Conservation (phyloP, 148 eudicot species). For the Oxyria digyna region DNA sequence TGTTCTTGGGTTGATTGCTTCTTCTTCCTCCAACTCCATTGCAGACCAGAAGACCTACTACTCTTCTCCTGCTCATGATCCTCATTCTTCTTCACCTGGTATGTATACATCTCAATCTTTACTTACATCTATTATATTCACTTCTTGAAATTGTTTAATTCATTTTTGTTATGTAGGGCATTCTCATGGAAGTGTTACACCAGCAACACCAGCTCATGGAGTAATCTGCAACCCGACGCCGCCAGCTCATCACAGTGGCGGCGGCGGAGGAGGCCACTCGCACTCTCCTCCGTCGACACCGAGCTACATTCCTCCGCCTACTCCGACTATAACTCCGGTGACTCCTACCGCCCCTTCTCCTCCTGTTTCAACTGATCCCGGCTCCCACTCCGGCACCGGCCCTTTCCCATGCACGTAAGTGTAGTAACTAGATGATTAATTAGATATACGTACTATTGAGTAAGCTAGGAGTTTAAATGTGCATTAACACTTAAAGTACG, state of each 20-base stretch:
- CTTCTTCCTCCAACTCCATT: not conserved
- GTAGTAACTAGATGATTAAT: not conserved
- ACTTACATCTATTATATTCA: not conserved
- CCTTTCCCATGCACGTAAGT: constrained; percentile 90
- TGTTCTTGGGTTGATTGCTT: not conserved
- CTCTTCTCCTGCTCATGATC: not conserved
- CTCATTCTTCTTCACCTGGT: not conserved
- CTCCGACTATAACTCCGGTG: constrained; percentile 17
- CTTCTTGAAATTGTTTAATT: not conserved
- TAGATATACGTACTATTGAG: too few species aligned
- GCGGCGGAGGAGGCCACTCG: constrained; percentile 13
- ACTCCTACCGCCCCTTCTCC: constrained; percentile 16
- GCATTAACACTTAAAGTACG: too few species aligned
- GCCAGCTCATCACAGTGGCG: constrained; percentile 20
- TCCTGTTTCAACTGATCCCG: constrained; percentile 20
- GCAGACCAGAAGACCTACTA: not conserved
- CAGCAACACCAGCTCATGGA: constrained; percentile 9
- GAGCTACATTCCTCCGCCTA: constrained; percentile 11
- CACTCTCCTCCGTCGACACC: constrained; percentile 19
- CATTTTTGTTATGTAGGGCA: not conserved
- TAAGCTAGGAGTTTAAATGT: too few species aligned
- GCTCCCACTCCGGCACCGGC: constrained; percentile 21
- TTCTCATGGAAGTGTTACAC: not conserved
- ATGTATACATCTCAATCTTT: not conserved
- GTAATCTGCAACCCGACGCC: constrained; percentile 23